Evolutionary conservation across 2,329 filamentous ascomycete species (phyloP).

Genomic region (Epichloe glyceriae): DNA sequence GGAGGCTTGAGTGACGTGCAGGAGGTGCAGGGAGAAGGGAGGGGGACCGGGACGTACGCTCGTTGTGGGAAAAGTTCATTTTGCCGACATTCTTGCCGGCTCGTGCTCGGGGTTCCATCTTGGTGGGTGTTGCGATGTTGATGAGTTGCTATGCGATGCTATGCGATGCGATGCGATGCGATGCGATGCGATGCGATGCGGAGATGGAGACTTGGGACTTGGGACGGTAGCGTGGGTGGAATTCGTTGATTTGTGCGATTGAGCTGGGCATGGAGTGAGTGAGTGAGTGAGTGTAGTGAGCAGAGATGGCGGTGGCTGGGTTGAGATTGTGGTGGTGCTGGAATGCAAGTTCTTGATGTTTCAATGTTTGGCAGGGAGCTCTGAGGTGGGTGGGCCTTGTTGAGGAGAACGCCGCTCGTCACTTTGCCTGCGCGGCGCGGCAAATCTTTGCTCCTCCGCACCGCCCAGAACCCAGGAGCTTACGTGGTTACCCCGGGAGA

Average conservation of each 20-base stretch:
- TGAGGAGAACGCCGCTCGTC: neutral
- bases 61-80: slow-evolving; percentile 64
- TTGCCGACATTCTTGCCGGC: slow-evolving; percentile 70
- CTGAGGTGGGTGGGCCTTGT: no score
- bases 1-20: neutral
- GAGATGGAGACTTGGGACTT: no score
- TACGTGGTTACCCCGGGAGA: neutral
- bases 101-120: slow-evolving; percentile 63
- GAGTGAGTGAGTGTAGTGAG: no score
- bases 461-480: neutral
- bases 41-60: slow-evolving; percentile 39
- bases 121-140: neutral
- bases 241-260: no score
- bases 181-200: no score
- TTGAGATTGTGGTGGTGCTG: no score
- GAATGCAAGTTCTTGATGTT: no score
- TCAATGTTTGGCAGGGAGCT: no score
- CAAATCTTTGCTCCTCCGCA: slow-evolving; percentile 23
- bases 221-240: no score
- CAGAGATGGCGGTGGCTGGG: no score
- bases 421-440: slow-evolving; percentile 10
- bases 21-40: neutral
- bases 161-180: no score
- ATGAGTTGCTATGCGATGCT: slow-evolving; percentile 15
- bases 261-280: no score